phyloP scores from a whole-genome alignment of 2,329 filamentous ascomycete species.

The Botrytis pseudocinerea region DNA sequence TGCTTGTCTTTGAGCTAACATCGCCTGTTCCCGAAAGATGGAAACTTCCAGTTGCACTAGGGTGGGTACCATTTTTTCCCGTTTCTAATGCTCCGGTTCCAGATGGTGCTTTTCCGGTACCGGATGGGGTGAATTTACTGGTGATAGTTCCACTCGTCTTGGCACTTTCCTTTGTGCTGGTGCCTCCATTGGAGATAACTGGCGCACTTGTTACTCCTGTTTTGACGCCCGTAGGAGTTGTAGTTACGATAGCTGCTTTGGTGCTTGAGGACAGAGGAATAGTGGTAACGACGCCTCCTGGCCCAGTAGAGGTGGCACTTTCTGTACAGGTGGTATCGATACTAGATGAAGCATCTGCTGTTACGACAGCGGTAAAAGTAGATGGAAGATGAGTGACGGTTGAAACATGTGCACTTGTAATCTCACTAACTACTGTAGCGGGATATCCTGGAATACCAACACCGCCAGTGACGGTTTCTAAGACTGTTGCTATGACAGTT shows the following conservation, averaged over 20 bases:
- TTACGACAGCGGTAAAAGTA: neutral
- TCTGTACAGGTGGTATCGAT: neutral
- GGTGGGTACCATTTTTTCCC: neutral
- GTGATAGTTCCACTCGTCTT: neutral
- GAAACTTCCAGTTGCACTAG: neutral
- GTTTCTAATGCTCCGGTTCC: neutral
- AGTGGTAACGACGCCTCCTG: neutral
- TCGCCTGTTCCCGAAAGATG: neutral
- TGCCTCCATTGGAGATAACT: neutral
- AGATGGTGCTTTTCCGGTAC: neutral
- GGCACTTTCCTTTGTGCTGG: neutral
- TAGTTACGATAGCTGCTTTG: neutral
- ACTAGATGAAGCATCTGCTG: neutral
- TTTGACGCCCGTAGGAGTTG: neutral
- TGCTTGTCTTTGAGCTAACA: neutral
- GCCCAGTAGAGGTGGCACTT: neutral
- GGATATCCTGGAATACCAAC: conserved; percentile 5
- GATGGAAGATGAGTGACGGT: conserved; percentile 5
- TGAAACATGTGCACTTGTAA: neutral
- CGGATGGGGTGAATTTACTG: neutral
- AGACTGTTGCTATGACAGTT: neutral
- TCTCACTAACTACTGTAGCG: conserved; percentile 1
- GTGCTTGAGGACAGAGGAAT: neutral
- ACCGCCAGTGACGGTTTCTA: conserved; percentile 7
- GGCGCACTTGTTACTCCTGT: neutral